Evolutionary conservation across 441 rosid genomes (phyloP), one percentile per base, ranked within the genome.

Genomic region (Pelargonium cotyledonis): DNA sequence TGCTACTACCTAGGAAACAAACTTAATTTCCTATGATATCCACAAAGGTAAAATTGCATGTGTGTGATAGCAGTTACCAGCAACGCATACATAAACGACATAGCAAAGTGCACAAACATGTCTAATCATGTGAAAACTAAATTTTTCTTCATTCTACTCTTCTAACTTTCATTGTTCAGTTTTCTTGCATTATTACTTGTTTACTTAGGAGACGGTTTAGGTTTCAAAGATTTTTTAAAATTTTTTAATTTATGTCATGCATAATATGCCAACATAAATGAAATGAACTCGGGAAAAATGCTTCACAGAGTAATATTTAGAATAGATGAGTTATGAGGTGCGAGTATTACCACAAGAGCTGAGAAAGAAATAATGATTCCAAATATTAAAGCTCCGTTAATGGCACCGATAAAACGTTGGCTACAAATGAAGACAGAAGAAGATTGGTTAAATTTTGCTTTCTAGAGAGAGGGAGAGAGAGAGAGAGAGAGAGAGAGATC

Each of bases 341-440:
- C 40, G 26, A 16, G 16, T 72, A 77, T 79, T 86, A 93, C 97
- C 97, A 87, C 89, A n/a, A 93, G 97, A 63, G 88, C 89, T 72
- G 96, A 69, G 80, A 93, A 93, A 8, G 93, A 87, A 72, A 70
- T 49, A 65, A 89, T 76, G 72, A 93, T 82, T 76, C 90, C 98
- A 51, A 87, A 31, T 35, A 91, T 88, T 44, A 91, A 86, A 80
- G 76, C 81, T 66, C 98, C 98, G 40, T 91, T 93, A 69, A 88
- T 81, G 6, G 90, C 89, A 75, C 97, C 97, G 23, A 93, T 86
- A 65, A 88, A 76, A 49, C 97, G 86, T 83, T 94, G 96, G 78
- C 98, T 94, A 76, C 84, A 85, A 77, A 67, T 65, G 14, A 63
- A 70, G 47, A 63, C 15, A 21, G 23, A 21, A 15, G 64, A 60